A percentile compares a stretch with the other conserved stretches of the same genome.
phyloP scores from a whole-genome alignment of 495 filamentous ascomycete species.

The Lasiosphaeris hirsuta region DNA sequence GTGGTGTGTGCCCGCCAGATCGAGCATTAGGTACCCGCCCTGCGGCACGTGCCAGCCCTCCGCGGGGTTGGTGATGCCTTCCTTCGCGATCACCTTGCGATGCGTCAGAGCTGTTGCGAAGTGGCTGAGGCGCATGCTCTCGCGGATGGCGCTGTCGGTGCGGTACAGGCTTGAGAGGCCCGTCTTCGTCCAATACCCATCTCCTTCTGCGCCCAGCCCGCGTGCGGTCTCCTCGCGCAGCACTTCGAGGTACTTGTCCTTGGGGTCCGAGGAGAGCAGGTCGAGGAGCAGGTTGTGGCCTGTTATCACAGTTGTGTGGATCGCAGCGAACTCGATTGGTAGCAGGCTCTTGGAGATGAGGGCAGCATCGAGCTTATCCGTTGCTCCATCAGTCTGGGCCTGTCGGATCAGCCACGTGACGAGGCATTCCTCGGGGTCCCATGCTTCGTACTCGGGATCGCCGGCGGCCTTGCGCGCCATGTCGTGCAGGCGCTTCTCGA shows the following conservation, averaged over 20 bases:
- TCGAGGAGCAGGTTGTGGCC: conserved; percentile 43
- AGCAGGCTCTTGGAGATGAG: conserved; percentile 35
- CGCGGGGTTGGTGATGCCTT: conserved; percentile 30
- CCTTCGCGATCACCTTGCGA: conserved; percentile 32
- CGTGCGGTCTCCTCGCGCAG: conserved; percentile 36
- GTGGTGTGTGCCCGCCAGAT: conserved; percentile 30
- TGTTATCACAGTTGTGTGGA: conserved; percentile 47
- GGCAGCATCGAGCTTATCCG: conserved; percentile 17
- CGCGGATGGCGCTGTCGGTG: conserved; percentile 35
- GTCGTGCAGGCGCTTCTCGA: conserved; percentile 29
- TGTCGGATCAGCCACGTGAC: conserved; percentile 37
- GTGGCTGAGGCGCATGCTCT: conserved; percentile 34
- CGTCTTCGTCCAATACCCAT: conserved; percentile 40
- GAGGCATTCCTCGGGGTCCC: conserved; percentile 30
- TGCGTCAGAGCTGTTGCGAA: conserved; percentile 30
- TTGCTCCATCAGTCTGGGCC: conserved; percentile 26
- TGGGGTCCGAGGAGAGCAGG: conserved; percentile 36
- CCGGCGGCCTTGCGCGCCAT: conserved; percentile 22
- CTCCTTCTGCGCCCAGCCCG: conserved; percentile 24
- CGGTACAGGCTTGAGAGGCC: conserved; percentile 29
- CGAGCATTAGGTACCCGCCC: conserved; percentile 30
- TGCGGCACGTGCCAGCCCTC: conserved; percentile 36
- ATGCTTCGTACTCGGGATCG: conserved; percentile 22
- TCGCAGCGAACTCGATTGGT: conserved; percentile 43
- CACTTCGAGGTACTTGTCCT: conserved; percentile 23